These are phyloP conservation scores for Fusarium guadeloupense DNA, from an alignment of 2,329 filamentous ascomycete species.

Conservation along the genomic window DNA sequence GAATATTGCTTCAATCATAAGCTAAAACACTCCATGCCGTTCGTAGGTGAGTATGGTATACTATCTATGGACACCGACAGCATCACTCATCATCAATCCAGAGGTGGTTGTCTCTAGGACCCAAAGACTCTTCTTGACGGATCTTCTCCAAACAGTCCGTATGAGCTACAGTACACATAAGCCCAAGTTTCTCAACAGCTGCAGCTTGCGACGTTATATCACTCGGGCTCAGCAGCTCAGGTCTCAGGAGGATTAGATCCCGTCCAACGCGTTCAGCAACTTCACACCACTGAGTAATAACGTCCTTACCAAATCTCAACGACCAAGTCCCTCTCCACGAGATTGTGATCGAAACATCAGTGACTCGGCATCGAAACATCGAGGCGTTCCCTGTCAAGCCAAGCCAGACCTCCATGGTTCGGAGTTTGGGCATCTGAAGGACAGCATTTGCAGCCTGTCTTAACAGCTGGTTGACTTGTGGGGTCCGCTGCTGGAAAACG, in stretches of 20 bases:
- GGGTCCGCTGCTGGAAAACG: background rate
- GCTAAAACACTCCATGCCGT: too few relatives aligned
- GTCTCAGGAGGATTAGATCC: background rate
- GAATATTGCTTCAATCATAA: too few relatives aligned
- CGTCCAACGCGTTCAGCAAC: background rate
- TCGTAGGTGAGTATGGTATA: too few relatives aligned
- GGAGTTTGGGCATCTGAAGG: constrained; percentile 1
- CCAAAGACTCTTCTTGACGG: background rate
- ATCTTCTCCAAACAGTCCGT: constrained; percentile 2
- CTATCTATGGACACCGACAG: too few relatives aligned
- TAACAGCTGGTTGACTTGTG: background rate
- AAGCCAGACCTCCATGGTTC: constrained; percentile 6
- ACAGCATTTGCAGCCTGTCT: background rate
- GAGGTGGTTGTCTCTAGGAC: too few relatives aligned
- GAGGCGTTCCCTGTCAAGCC: background rate
- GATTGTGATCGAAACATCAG: background rate
- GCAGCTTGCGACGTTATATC: background rate
- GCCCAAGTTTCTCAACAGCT: background rate
- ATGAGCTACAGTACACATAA: background rate
- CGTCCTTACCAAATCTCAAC: background rate
- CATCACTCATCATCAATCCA: too few relatives aligned
- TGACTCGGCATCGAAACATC: background rate
- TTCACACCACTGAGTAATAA: background rate
- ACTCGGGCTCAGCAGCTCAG: background rate
- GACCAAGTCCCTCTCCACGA: background rate